These are phyloP conservation scores for Heterococcus sp. DNA, from an alignment of 108 stramenopile genomes.

Conservation along the genomic window DNA sequence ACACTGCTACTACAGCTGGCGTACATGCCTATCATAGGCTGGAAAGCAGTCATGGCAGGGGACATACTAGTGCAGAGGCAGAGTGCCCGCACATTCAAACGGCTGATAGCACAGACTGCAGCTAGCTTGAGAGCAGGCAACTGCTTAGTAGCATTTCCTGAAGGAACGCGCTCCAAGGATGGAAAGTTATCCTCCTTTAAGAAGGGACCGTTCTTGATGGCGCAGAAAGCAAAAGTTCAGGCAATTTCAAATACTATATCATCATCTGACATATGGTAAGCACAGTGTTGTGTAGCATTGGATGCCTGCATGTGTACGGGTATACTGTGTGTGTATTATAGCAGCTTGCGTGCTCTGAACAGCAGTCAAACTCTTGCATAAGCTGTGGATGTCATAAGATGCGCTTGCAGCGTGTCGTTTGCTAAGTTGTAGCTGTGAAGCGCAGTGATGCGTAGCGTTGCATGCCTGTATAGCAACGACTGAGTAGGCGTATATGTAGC, in stretches of 20 bases:
- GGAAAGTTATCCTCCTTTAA: constrained; percentile 22
- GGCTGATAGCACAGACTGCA: not conserved
- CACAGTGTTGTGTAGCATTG: no score
- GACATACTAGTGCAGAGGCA: constrained; percentile 30
- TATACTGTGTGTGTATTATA: no score
- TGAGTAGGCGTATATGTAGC: no score
- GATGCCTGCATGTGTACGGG: no score
- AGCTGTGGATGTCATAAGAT: constrained; percentile 1
- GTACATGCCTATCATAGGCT: constrained; percentile 35
- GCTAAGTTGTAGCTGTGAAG: no score
- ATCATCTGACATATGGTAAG: not conserved
- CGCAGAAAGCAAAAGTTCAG: constrained; percentile 15
- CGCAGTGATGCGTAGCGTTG: no score
- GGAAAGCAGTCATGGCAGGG: constrained; percentile 32
- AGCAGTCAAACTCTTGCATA: constrained; percentile 15
- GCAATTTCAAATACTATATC: not conserved
- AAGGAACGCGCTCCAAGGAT: constrained; percentile 28
- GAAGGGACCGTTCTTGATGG: constrained; percentile 38
- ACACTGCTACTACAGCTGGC: not conserved
- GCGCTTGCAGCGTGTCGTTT: not conserved
- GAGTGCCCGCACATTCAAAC: constrained; percentile 1
- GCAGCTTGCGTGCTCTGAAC: no score
- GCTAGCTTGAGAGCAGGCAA: constrained; percentile 13
- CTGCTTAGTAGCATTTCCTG: constrained; percentile 34
- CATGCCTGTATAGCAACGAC: no score